Evolutionary conservation across 208 protist genomes (phyloP), one percentile per base, ranked within the genome.

Genomic region (Leishmania mexicana): DNA sequence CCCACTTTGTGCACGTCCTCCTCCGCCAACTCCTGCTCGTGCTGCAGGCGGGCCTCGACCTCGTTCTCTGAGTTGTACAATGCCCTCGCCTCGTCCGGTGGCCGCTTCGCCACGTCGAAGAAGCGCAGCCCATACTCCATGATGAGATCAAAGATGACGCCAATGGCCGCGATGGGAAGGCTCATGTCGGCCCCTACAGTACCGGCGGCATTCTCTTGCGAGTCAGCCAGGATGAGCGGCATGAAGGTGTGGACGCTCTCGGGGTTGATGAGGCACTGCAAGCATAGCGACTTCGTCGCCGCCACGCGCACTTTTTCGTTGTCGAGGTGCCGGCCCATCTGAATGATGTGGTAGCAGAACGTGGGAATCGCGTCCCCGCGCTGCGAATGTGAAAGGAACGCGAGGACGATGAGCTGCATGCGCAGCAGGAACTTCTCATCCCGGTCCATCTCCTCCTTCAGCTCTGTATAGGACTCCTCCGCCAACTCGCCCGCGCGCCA

Each of bases 191-290:
- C 21, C 49, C 54, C 71, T 51, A 8, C 24, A 24, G 53, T 71
- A 68, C 31, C 72, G 31, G 40, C 51, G 19, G 80, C 80, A 64
- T 81, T 84, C 35, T 91, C 89, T 47, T 86, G 78, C 8, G 95
- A 87, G 78, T 97, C 93, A 54, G 80, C 85, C 15, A 97, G 70
- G 76, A 98, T 92, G 35, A 97, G 85, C 17, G 95, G 95, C 87
- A 98, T 91, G 84, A 98, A 98, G 58, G 95, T 98, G 85, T 98
- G 95, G 53, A 98, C 95, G 42, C 89, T 89, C 57, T 96, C 92
- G 13, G 95, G 92, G 76, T 89, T 92, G 58, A 98, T 93, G 35
- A 98, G 89, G 85, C 95, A 98, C 83, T 94, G 92, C 70, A 98
- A 75, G 15, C 91, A 91, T 1, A 98, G 85, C 28, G 93, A 96